Conservation (phyloP, 495 filamentous ascomycete genomes). For the Opeltia flavorubescens region DNA sequence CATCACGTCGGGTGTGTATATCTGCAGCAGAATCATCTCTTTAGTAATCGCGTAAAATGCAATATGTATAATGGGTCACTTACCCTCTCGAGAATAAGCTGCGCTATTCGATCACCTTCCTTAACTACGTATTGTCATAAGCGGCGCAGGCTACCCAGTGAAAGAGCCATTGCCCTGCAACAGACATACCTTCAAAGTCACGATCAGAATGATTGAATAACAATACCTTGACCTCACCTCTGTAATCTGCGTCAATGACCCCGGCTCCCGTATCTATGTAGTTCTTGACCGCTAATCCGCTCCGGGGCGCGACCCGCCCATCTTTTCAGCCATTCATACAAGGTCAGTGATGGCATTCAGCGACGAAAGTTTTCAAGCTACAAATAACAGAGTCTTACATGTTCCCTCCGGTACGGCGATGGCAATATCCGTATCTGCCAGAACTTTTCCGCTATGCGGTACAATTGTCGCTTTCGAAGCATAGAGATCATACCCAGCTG, state of each 20-base stretch:
- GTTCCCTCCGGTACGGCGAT: conserved; percentile 80
- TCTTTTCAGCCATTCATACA: conserved; percentile 32
- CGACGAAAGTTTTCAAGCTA: not conserved
- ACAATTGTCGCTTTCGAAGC: conserved; percentile 58
- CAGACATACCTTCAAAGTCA: conserved; percentile 47
- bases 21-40: conserved; percentile 25
- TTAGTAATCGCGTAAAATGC: conserved; percentile 8
- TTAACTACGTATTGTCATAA: conserved; percentile 36
- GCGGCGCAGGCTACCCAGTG: not conserved
- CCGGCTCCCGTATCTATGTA: conserved; percentile 91
- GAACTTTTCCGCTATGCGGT: conserved; percentile 64
- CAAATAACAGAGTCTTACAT: conserved; percentile 41
- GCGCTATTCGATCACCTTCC: conserved; percentile 79
- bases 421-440: conserved; percentile 80
- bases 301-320: conserved; percentile 82
- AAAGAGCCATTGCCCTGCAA: not conserved
- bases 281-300: conserved; percentile 81
- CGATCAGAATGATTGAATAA: conserved; percentile 80
- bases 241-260: conserved; percentile 95
- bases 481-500: conserved; percentile 89
- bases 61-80: conserved; percentile 4
- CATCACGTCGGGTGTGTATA: conserved; percentile 77
- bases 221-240: conserved; percentile 83
- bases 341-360: not conserved
- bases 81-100: conserved; percentile 78